Conservation (phyloP, 495 filamentous ascomycete genomes). For the Neohortaea acidophila region DNA sequence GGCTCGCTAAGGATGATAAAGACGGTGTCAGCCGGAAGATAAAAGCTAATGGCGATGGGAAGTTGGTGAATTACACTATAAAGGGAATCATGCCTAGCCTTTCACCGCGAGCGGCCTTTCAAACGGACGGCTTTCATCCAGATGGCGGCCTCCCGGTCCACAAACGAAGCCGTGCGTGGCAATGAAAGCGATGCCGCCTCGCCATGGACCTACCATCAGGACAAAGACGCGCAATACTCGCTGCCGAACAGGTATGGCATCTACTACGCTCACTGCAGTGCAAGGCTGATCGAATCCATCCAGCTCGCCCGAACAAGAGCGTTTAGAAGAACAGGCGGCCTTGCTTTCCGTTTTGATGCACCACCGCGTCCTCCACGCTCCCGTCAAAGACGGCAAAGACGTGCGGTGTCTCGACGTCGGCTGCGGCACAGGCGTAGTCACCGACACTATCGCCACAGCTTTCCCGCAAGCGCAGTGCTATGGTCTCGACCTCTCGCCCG, state of each 20-base stretch:
- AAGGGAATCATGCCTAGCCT: too few relatives aligned
- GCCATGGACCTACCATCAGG: too few relatives aligned
- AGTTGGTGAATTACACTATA: too few relatives aligned
- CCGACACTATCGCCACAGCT: not conserved
- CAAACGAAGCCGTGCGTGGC: too few relatives aligned
- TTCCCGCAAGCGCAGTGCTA: not conserved
- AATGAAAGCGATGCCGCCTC: too few relatives aligned
- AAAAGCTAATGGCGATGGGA: too few relatives aligned
- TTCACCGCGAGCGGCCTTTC: too few relatives aligned
- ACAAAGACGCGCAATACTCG: not conserved
- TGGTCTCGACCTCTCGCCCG: slow-evolving; percentile 1
- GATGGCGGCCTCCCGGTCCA: too few relatives aligned
- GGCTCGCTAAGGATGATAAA: too few relatives aligned
- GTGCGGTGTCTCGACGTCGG: not conserved
- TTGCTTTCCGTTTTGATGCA: not conserved
- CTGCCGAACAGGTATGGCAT: not conserved
- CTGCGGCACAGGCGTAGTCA: not conserved
- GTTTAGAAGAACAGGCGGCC: not conserved
- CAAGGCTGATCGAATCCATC: not conserved
- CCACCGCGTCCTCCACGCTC: not conserved
- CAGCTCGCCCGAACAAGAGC: not conserved
- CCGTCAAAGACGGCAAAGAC: not conserved
- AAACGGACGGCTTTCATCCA: too few relatives aligned
- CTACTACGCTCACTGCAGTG: not conserved
- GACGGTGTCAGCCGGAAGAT: too few relatives aligned